Conservation (phyloP, 2,329 filamentous ascomycete genomes). For the Exserohilum rostratum region DNA sequence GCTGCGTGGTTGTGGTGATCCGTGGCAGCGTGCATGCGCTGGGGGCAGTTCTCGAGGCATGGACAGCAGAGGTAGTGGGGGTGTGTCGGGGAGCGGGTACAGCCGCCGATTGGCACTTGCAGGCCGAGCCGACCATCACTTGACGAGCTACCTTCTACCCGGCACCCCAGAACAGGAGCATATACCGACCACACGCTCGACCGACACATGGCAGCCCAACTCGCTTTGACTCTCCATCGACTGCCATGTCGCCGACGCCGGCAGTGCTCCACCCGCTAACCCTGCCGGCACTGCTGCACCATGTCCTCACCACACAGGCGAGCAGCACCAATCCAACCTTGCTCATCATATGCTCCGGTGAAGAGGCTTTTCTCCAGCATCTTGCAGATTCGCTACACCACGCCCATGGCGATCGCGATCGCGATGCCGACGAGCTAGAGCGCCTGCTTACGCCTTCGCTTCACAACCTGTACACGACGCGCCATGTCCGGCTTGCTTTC, state of each 20-base stretch:
- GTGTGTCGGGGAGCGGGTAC: constrained; percentile 14
- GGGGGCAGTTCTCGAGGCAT: constrained; percentile 13
- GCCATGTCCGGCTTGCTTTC: constrained; percentile 73
- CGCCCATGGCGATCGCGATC: constrained; percentile 9
- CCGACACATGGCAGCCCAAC: constrained; percentile 15
- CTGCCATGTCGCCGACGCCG: constrained; percentile 33
- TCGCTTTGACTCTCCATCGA: background rate
- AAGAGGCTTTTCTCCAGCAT: constrained; percentile 67
- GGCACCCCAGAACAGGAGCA: constrained; percentile 1
- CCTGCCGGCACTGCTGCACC: constrained; percentile 63
- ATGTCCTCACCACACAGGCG: constrained; percentile 61
- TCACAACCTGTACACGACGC: constrained; percentile 70
- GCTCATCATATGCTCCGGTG: constrained; percentile 72
- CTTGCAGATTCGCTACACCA: constrained; percentile 58
- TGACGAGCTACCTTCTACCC: constrained; percentile 1
- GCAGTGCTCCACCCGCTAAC: constrained; percentile 48
- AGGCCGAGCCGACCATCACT: background rate
- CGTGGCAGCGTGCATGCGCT: constrained; percentile 31
- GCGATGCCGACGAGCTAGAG: constrained; percentile 9
- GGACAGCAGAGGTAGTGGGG: constrained; percentile 13
- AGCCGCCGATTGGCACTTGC: constrained; percentile 10
- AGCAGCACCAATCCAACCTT: constrained; percentile 63
- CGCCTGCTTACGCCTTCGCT: constrained; percentile 68
- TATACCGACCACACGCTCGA: constrained; percentile 10
- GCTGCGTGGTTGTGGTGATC: constrained; percentile 26